Evolutionary conservation across 2,329 filamentous ascomycete species (phyloP).

Genomic region (Ceratocystis colombiana): DNA sequence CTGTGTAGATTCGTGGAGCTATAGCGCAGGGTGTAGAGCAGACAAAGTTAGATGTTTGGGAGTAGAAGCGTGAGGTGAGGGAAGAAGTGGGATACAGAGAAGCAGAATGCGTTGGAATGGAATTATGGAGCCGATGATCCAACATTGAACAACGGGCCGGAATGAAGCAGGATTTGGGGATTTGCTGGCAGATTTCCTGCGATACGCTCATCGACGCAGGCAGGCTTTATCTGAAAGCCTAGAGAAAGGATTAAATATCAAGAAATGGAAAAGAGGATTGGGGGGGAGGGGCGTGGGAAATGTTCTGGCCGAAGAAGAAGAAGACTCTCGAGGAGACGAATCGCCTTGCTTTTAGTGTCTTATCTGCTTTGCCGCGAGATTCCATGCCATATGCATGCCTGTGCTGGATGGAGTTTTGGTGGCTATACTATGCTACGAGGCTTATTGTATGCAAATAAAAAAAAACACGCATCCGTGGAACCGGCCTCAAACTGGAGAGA

Average conservation of each 20-base stretch:
- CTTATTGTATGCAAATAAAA: neutral
- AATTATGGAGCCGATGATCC: neutral
- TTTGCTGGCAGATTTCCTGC: constrained; percentile 3
- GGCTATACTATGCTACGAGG: neutral
- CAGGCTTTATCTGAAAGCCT: neutral
- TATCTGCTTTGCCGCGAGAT: neutral
- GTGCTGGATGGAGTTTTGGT: no score
- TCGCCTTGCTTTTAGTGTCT: neutral
- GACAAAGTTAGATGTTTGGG: neutral
- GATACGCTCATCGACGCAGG: neutral
- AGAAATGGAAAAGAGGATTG: no score
- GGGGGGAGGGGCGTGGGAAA: neutral
- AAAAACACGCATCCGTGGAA: neutral
- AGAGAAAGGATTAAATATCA: neutral
- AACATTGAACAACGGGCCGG: neutral
- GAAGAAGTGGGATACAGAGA: neutral
- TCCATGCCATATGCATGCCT: neutral
- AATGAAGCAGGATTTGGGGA: neutral
- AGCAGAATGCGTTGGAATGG: neutral
- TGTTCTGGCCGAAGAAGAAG: no score
- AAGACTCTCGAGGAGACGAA: no score
- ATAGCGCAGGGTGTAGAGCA: neutral
- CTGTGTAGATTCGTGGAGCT: neutral
- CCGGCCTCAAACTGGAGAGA: neutral
- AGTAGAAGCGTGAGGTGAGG: neutral